phyloP scores from a whole-genome alignment of 2,329 filamentous ascomycete species.

The Uncinocarpus reesii region DNA sequence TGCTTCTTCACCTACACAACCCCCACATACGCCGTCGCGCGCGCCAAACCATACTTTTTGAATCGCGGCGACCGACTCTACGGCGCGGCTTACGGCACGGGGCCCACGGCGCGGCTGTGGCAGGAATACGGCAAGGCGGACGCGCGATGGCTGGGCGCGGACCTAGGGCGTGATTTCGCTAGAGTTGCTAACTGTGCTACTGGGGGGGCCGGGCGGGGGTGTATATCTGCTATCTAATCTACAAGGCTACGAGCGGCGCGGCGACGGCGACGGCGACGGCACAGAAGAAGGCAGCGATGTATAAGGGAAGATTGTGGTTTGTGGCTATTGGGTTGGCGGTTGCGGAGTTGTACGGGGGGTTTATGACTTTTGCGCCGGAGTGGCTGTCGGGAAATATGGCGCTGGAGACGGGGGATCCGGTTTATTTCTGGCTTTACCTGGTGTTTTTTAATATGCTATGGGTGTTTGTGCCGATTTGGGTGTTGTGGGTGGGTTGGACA shows the following conservation, averaged over 20 bases:
- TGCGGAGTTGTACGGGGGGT: slow-evolving; percentile 54
- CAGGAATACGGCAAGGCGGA: slow-evolving; percentile 58
- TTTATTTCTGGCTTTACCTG: slow-evolving; percentile 55
- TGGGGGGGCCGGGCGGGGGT: slow-evolving; percentile 49
- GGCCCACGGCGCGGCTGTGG: slow-evolving; percentile 48
- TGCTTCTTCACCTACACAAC: slow-evolving; percentile 65
- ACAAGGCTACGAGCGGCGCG: slow-evolving; percentile 21
- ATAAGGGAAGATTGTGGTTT: slow-evolving; percentile 40
- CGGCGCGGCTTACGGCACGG: slow-evolving; percentile 48
- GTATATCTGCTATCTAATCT: slow-evolving; percentile 47
- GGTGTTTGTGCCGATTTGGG: slow-evolving; percentile 51
- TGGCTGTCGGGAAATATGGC: slow-evolving; percentile 51
- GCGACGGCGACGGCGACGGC: slow-evolving; percentile 5
- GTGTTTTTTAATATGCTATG: slow-evolving; percentile 55
- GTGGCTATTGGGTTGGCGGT: slow-evolving; percentile 50
- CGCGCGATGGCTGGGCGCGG: slow-evolving; percentile 49
- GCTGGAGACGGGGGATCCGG: slow-evolving; percentile 49
- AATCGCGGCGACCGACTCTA: slow-evolving; percentile 46
- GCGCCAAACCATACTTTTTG: slow-evolving; percentile 41
- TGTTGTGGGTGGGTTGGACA: slow-evolving; percentile 43
- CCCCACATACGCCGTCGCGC: slow-evolving; percentile 13
- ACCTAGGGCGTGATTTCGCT: slow-evolving; percentile 50
- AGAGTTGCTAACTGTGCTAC: slow-evolving; percentile 51
- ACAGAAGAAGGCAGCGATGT: slow-evolving; percentile 28
- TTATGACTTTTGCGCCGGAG: slow-evolving; percentile 57